Conservation (phyloP, 345 rosid genomes). For the Firmiana major region DNA sequence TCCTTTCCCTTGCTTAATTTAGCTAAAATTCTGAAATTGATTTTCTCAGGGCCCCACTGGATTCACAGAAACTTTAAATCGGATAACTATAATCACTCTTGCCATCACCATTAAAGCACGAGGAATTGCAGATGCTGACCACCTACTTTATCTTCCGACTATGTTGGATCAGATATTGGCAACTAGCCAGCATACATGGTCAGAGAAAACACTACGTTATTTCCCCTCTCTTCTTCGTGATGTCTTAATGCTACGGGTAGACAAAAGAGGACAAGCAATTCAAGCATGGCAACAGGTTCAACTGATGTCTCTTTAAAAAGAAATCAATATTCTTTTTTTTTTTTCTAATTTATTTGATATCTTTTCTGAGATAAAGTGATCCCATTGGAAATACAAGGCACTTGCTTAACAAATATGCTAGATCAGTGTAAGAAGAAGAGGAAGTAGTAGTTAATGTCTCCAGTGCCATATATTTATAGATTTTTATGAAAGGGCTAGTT, state of each 20-base stretch:
- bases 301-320: background rate
- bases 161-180: conserved; percentile 90
- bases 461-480: background rate
- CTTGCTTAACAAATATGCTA: background rate
- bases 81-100: conserved; percentile 79
- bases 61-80: conserved; percentile 94
- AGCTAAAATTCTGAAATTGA: conserved; percentile 6
- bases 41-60: conserved; percentile 87
- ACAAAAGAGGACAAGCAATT: conserved; percentile 64
- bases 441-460: background rate
- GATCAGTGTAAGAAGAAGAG: background rate
- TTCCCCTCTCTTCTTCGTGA: conserved; percentile 87
- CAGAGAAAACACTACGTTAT: conserved; percentile 76
- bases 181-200: conserved; percentile 94
- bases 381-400: background rate
- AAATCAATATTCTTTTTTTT: too few relatives aligned
- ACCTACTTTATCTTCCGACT: conserved; percentile 74
- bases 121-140: conserved; percentile 97
- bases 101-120: conserved; percentile 94
- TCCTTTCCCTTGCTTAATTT: conserved; percentile 15
- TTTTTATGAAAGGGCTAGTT: conserved; percentile 9
- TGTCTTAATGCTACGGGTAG: conserved; percentile 54
- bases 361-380: background rate
- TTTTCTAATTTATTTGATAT: conserved; percentile 9
- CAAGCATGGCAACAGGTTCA: conserved; percentile 89